Base-by-base conservation (phyloP, 2,329 filamentous ascomycete species). In the Cladophialophora carrionii region DNA sequence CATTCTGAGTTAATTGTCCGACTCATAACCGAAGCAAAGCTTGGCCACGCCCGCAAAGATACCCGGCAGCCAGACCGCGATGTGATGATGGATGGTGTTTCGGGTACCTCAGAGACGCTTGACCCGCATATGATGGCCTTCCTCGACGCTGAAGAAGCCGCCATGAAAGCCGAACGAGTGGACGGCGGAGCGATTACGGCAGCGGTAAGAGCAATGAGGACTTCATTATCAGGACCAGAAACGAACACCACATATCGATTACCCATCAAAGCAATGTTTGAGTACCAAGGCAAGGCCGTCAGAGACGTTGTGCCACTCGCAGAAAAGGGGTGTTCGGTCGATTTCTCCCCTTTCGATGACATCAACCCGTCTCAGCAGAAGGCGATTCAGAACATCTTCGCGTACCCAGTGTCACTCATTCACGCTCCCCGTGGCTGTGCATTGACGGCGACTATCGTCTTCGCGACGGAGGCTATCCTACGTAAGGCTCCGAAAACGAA, bases 321-420 rank as follows among this genome's bases (percentile, higher is more conserved):
- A 9, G 43, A 59, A 52, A 9, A 31, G 29, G 57, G 29, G 8
- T 52, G 52, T 5, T 32, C 20, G 10, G 31, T 59, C 43, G 46
- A 59, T 17, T 59, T 52, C 14, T 52, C 57, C 20, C 10, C 9
- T 26, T 37, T 52, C 31, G 57, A 37, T 20, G 2, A 31, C 20
- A 31, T 52, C 24, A 20, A 52, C 26, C 29, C n/a, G 1, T 52
- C 46, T 17, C 46, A n/a, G 24, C 9, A 34, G 3, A 26, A 29
- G 4, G 57, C 48, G n/a, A 51, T 52, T n/a, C 57, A 37, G 29
- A 59, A 59, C 24, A 26, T 59, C 57, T 59, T 59, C 20, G 24
- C 32, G 17, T 37, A 59, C 31, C 46, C 48, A n/a, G 46, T 37
- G 32, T 59, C 57, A 10, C 57, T 59, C 22, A 34, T 59, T 37